Base-by-base conservation (phyloP, 257 asterid species). In the Verbena officinalis region DNA sequence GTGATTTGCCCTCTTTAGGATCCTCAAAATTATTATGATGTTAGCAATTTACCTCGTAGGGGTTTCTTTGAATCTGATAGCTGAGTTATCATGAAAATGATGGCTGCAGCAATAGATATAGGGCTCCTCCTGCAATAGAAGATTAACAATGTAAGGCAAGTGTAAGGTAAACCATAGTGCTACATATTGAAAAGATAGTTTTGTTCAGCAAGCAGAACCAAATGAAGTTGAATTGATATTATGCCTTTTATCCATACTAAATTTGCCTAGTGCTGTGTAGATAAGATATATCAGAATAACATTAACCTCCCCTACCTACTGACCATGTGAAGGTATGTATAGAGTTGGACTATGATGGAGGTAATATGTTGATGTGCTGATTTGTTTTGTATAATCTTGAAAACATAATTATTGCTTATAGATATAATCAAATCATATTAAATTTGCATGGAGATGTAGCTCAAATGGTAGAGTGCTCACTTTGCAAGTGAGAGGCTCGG, bases 21-120 rank as follows among this genome's bases (percentile, higher is more conserved):
- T 30, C 10, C 0, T 55, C 23, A n/a, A 22, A 36, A 23, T 39
- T 10, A 34, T 58, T 36, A 49, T 5, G 59, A 70, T 9, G 71
- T 20, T 42, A 50, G 63, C 56, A 46, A n/a, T 68, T 78, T 49
- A 90, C 97, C 96, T 87, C 88, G 71, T 42, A 87, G 72, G 55
- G 96, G 87, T 54, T 90, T 90, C 85, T 84, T 85, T 16, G 84
- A 62, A 46, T 85, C 89, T 0, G 97, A 78, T 20, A 90, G 87
- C 82, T 90, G 97, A 2, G 90, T 90, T 59, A 90, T 75, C 89
- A 90, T 85, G 70, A 83, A 90, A 9, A 90, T 90, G 61, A 90
- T 84, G 5, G 96, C 95, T 6, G 96, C 96, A 13, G 97, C 97
- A 68, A 90, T 87, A 30, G 96, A 85, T 71, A 87, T 85, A 21